Base-by-base conservation (phyloP, 2,329 filamentous ascomycete species). In the Fusarium multiceps region DNA sequence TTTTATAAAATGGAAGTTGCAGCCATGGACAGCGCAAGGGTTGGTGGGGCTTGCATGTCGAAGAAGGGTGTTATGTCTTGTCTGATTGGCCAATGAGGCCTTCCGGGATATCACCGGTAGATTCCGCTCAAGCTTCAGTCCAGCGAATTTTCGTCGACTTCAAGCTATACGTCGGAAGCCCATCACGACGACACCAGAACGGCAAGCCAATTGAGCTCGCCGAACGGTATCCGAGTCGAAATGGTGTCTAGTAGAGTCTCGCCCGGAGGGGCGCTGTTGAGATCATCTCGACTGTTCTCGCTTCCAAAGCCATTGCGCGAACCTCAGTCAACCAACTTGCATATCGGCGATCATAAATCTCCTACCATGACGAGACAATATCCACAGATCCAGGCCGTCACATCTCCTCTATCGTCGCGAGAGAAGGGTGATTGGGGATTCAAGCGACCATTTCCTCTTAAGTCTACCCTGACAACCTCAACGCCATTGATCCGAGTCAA, bases 381-480 rank as follows among this genome's bases (percentile, higher is more conserved):
- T 80, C 95, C 95, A n/a, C 93, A 90, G 55, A 88, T 92, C 78
- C 92, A 96, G 77, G 88, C 94, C 66, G 92, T 98, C 77, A 90
- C 91, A 16, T 94, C 93, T 1, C 91, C 93, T 8, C 82, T 86
- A 46, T 86, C 89, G 20, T 94, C 94, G 10, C 86, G 93, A 25
- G 83, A 85, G 42, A 88, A 88, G 76, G 95, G 95, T 37, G 95
- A 98, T 77, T 98, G 95, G 94, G 95, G 95, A 16, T 83, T 98
- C 74, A 98, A 98, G 83, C 86, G 95, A 58, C 86, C 93, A 2
- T 84, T 98, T 8, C 95, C 95, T 3, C 82, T 91, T 11, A 91
- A 91, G 78, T 90, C 91, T 5, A 94, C 93, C 7, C 88, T 89
- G 21, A 88, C 88, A 56, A 89, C 89, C 9, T 89, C 90, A 9